Evolutionary conservation across 2,329 filamentous ascomycete species (phyloP), one percentile per base, ranked within the genome.

Genomic region (Sporothrix mexicana): DNA sequence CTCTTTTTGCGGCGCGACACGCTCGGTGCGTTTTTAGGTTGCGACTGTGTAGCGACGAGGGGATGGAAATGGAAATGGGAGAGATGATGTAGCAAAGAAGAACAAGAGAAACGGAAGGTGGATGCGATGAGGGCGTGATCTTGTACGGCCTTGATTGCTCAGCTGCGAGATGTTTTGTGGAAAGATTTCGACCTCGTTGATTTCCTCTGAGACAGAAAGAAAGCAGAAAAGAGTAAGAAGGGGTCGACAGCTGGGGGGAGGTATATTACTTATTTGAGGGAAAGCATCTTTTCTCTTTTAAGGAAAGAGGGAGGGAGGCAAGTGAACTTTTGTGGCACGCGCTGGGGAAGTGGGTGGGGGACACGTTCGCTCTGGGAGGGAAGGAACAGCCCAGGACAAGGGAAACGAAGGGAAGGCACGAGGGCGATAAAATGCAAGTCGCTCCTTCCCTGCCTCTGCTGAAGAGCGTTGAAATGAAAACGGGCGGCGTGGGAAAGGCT

Each of bases 251-350:
- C 45, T 71, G 72, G 73, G 75, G 72, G 73, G 69, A 74, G 72
- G 73, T 74, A 71, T 71, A 73, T 74, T 75, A 76, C 74, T 74
- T 76, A 74, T 74, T 76, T 74, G 73, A 73, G 73, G 74, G 74
- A 74, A 75, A 74, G 72, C 73, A 73, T 69, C 51, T 70, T 72
- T 76, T 74, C 73, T 73, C 67, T 72, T 75, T 74, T 68, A 70
- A 74, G 75, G 72, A 71, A 74, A 73, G 68, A 73, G 69, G 59
- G 72, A 73, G 70, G 61, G 72, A 71, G 66, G 66, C 57, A 70
- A 72, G 62, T 73, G 69, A 51, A 59, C 55, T 75, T 74, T 72
- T 74, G 72, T 73, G 73, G 74, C 72, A 75, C 72, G 74, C 74
- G 75, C 74, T 73, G 71, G 72, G 68, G 71, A 67, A 69, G 61